Evolutionary conservation across 2,329 filamentous ascomycete species (phyloP).

Genomic region (Apiospora arundinis): DNA sequence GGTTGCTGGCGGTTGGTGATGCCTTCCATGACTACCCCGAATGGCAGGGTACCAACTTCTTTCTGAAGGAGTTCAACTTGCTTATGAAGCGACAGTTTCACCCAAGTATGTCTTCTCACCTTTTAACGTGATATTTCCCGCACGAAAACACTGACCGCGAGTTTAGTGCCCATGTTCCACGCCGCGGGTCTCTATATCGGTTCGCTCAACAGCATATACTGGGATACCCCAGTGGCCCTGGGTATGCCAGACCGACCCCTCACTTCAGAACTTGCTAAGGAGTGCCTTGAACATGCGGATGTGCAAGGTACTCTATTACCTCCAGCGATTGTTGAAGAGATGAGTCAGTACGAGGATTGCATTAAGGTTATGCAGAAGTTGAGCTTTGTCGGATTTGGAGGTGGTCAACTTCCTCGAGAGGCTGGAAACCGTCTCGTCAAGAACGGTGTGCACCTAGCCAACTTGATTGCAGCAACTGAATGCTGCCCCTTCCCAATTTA

Average conservation of each 20-base stretch:
- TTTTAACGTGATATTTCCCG: slow-evolving; percentile 37
- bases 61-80: not conserved
- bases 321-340: slow-evolving; percentile 51
- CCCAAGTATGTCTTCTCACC: slow-evolving; percentile 20
- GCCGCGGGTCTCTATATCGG: slow-evolving; percentile 41
- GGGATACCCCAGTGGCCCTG: slow-evolving; percentile 37
- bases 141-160: not conserved
- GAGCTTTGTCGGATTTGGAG: slow-evolving; percentile 44
- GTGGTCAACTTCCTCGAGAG: slow-evolving; percentile 46
- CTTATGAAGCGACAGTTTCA: slow-evolving; percentile 20
- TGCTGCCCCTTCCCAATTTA: slow-evolving; percentile 44
- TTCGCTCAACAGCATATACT: slow-evolving; percentile 39
- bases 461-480: slow-evolving; percentile 52
- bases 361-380: slow-evolving; percentile 42
- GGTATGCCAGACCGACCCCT: slow-evolving; percentile 43
- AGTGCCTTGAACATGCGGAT: slow-evolving; percentile 38
- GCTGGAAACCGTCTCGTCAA: slow-evolving; percentile 46
- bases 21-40: slow-evolving; percentile 33
- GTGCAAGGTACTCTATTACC: slow-evolving; percentile 42
- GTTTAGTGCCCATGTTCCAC: slow-evolving; percentile 47
- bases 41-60: slow-evolving; percentile 28
- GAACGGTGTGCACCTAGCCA: slow-evolving; percentile 42
- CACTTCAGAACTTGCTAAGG: slow-evolving; percentile 41
- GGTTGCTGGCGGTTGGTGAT: slow-evolving; percentile 43
- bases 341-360: slow-evolving; percentile 43